Evolutionary conservation across 768 basidiomycete species (phyloP).

Genomic region (Tylopilus intermedius): DNA sequence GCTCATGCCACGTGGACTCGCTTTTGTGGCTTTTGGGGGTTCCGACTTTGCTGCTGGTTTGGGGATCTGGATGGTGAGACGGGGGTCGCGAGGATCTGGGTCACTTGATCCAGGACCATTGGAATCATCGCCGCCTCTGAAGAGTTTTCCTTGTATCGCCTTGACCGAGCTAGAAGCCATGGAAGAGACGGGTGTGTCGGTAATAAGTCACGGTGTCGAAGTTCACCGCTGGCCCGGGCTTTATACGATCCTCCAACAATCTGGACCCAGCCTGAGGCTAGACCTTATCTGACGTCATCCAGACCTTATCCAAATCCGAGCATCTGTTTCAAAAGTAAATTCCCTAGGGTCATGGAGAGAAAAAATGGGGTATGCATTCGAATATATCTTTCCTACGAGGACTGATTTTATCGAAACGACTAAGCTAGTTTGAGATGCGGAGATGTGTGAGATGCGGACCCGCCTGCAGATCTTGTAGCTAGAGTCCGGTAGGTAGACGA

Average conservation of each 20-base stretch:
- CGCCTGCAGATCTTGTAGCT: slow-evolving; percentile 29
- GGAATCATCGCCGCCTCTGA: slow-evolving; percentile 40
- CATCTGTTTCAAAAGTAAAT: too few relatives aligned
- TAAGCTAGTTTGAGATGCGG: slow-evolving; percentile 16
- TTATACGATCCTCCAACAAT: slow-evolving; percentile 3
- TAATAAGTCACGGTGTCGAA: not conserved
- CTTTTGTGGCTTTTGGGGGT: slow-evolving; percentile 42
- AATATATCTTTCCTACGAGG: slow-evolving; percentile 12
- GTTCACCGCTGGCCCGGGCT: not conserved
- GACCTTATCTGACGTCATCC: slow-evolving; percentile 21
- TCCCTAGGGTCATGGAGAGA: not conserved
- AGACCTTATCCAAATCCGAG: slow-evolving; percentile 8
- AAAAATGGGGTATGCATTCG: slow-evolving; percentile 22
- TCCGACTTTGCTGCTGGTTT: slow-evolving; percentile 36
- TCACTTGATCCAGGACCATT: slow-evolving; percentile 18
- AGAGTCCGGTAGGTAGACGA: slow-evolving; percentile 18
- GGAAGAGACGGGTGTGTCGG: slow-evolving; percentile 8
- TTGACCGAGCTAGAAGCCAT: slow-evolving; percentile 48
- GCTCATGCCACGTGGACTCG: slow-evolving; percentile 21
- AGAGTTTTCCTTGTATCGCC: slow-evolving; percentile 72
- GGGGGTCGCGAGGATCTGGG: slow-evolving; percentile 27
- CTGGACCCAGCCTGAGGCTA: not conserved
- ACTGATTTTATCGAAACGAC: slow-evolving; percentile 8
- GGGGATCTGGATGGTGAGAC: slow-evolving; percentile 70
- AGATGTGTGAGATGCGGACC: slow-evolving; percentile 19